phyloP scores from a whole-genome alignment of 2,329 filamentous ascomycete species.

The Blastomyces parvus region DNA sequence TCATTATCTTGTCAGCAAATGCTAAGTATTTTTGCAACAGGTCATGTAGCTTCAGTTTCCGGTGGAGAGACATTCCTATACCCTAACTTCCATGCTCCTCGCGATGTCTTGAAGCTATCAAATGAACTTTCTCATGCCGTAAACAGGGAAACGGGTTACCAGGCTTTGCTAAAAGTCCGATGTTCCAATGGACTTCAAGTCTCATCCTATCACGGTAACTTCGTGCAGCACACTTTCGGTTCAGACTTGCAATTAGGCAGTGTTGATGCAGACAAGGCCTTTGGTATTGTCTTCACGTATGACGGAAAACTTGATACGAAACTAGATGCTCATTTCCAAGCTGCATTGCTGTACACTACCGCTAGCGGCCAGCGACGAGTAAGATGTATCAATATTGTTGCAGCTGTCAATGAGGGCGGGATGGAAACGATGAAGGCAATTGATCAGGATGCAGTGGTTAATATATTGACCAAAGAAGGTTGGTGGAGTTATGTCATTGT shows the following conservation, averaged over 20 bases:
- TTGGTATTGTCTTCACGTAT: constrained; percentile 85
- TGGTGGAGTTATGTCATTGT: constrained; percentile 12
- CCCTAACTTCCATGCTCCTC: constrained; percentile 83
- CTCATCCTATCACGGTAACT: constrained; percentile 89
- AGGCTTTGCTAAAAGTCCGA: constrained; percentile 94
- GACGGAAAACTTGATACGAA: constrained; percentile 97
- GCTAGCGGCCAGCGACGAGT: constrained; percentile 81
- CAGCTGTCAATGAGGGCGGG: constrained; percentile 77
- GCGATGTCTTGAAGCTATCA: constrained; percentile 74
- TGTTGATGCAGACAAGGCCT: constrained; percentile 86
- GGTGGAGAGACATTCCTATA: constrained; percentile 96
- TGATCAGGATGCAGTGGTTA: constrained; percentile 87
- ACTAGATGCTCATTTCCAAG: constrained; percentile 95
- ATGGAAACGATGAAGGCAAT: constrained; percentile 83
- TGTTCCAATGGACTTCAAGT: constrained; percentile 96
- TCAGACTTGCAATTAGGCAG: constrained; percentile 90
- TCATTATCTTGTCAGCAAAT: constrained; percentile 13
- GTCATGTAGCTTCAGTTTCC: constrained; percentile 76
- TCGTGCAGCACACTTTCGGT: constrained; percentile 88
- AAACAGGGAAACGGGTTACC: constrained; percentile 84
- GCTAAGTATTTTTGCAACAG: constrained; percentile 32
- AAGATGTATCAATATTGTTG: constrained; percentile 85
- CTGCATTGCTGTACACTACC: constrained; percentile 87
- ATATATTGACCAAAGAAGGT: constrained; percentile 79
- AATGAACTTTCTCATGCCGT: constrained; percentile 80